phyloP scores from a whole-genome alignment of 495 filamentous ascomycete species.

The Aspergillus campestris region DNA sequence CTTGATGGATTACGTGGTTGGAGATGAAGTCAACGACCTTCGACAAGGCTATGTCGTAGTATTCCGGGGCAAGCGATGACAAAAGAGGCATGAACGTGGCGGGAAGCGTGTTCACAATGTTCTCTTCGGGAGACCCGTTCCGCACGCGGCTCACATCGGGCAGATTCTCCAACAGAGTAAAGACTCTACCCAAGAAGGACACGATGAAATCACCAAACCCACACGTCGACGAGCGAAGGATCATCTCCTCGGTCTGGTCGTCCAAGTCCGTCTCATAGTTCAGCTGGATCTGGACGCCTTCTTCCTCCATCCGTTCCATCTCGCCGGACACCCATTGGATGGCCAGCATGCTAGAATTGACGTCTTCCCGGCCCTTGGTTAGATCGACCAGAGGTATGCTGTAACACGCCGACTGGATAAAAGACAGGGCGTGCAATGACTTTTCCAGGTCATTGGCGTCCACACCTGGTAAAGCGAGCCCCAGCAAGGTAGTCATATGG shows the following conservation, averaged over 20 bases:
- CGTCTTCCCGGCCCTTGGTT: slow-evolving; percentile 56
- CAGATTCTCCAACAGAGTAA: slow-evolving; percentile 89
- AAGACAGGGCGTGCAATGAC: slow-evolving; percentile 85
- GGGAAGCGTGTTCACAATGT: slow-evolving; percentile 91
- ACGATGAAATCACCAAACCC: slow-evolving; percentile 88
- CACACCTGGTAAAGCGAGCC: slow-evolving; percentile 87
- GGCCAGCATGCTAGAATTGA: slow-evolving; percentile 69
- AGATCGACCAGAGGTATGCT: slow-evolving; percentile 87
- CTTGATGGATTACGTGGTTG: slow-evolving; percentile 94
- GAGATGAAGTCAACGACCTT: slow-evolving; percentile 91
- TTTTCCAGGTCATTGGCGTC: slow-evolving; percentile 98
- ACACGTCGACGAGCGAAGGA: slow-evolving; percentile 91
- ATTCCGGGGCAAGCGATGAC: slow-evolving; percentile 81
- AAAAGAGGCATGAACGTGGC: slow-evolving; percentile 87
- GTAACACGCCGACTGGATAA: slow-evolving; percentile 90
- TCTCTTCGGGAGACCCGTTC: slow-evolving; percentile 90
- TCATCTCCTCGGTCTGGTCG: slow-evolving; percentile 80
- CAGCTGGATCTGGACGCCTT: slow-evolving; percentile 73
- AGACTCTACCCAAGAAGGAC: slow-evolving; percentile 85
- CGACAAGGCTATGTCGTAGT: slow-evolving; percentile 83
- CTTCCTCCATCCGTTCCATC: slow-evolving; percentile 84
- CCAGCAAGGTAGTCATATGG: slow-evolving; percentile 86
- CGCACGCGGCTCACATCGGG: slow-evolving; percentile 81
- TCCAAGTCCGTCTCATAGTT: slow-evolving; percentile 76
- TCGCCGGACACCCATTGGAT: slow-evolving; percentile 90